Evolutionary conservation across 2,329 filamentous ascomycete species (phyloP).

Genomic region (Colletotrichum sp.): DNA sequence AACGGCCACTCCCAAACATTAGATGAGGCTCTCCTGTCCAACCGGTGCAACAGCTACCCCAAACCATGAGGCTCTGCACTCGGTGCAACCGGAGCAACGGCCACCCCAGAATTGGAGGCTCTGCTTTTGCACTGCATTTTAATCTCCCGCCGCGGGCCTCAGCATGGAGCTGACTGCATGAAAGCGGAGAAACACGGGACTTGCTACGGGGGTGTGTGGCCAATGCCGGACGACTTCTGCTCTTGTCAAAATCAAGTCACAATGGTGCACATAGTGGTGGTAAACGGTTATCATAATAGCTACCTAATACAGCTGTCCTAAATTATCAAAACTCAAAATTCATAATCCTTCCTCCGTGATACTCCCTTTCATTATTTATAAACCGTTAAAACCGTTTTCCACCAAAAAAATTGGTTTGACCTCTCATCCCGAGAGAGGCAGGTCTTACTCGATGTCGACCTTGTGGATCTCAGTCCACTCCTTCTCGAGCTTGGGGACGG

Average conservation of each 20-base stretch:
- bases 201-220: too few relatives aligned
- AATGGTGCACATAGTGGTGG: rapidly evolving
- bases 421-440: neutral
- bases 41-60: too few relatives aligned
- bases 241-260: neutral
- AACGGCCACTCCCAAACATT: too few relatives aligned
- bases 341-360: neutral
- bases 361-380: neutral
- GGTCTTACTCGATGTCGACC: slow-evolving; percentile 59
- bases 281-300: neutral
- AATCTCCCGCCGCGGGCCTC: too few relatives aligned
- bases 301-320: neutral
- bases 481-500: slow-evolving; percentile 75
- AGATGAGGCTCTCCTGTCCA: too few relatives aligned
- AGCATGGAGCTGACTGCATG: too few relatives aligned
- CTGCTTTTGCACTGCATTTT: too few relatives aligned
- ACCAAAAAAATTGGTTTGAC: neutral
- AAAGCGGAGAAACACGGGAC: too few relatives aligned
- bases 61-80: too few relatives aligned
- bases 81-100: too few relatives aligned
- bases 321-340: neutral
- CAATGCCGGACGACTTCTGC: too few relatives aligned
- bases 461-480: slow-evolving; percentile 69
- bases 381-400: neutral
- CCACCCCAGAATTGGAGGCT: too few relatives aligned